phyloP scores from a whole-genome alignment of 2,329 filamentous ascomycete species.

The Fusarium annulatum region DNA sequence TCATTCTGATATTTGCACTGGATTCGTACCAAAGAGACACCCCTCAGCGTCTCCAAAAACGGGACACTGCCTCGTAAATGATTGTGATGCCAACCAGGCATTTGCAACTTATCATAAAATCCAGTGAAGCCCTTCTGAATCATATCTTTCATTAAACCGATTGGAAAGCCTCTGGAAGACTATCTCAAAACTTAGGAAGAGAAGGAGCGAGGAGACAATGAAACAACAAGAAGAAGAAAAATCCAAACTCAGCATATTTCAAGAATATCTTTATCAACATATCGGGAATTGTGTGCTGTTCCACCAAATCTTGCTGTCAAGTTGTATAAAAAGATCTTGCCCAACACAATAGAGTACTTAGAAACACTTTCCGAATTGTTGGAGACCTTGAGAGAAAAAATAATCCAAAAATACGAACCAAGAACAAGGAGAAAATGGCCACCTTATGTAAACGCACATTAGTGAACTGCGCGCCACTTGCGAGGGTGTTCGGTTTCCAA shows the following conservation, averaged over 20 bases:
- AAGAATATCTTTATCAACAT: slow-evolving; percentile 2
- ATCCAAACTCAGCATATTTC: slow-evolving; percentile 13
- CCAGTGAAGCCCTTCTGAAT: background rate
- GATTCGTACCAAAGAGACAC: background rate
- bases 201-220: background rate
- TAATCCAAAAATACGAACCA: slow-evolving; percentile 1
- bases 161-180: background rate
- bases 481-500: background rate
- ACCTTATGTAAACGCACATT: slow-evolving; percentile 10
- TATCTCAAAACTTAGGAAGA: background rate
- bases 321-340: slow-evolving; percentile 12
- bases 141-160: background rate
- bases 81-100: background rate
- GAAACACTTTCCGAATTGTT: background rate
- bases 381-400: background rate
- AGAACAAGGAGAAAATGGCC: slow-evolving; percentile 13
- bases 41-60: background rate
- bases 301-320: slow-evolving; percentile 31
- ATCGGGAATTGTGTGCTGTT: slow-evolving; percentile 39
- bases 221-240: background rate
- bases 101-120: background rate
- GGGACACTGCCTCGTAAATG: background rate
- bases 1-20: background rate
- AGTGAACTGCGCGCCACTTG: background rate
- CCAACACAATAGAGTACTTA: slow-evolving; percentile 4